Conservation (phyloP, 2,329 filamentous ascomycete genomes). For the Colletotrichum coccodes region DNA sequence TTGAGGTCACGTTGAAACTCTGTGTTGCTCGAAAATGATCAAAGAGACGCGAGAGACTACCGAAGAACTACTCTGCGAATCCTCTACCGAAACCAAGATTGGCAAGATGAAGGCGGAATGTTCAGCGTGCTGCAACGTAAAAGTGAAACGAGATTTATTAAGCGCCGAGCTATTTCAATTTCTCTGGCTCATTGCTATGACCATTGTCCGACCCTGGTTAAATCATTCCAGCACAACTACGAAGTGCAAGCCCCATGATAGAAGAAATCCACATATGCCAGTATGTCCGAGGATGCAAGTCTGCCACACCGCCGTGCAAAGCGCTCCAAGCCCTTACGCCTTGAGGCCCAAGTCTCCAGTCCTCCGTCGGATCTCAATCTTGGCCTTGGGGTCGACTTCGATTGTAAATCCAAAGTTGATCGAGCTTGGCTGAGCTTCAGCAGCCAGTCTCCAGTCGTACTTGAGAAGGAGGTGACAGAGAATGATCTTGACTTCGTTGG, state of each 20-base stretch:
- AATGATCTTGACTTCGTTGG: constrained; percentile 48
- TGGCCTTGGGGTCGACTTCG: constrained; percentile 28
- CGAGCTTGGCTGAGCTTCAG: constrained; percentile 6
- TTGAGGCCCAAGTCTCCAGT: constrained; percentile 18
- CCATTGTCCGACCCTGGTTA: constrained; percentile 15
- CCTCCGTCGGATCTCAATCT: constrained; percentile 27
- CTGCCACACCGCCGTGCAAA: neutral
- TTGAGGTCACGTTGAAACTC: neutral
- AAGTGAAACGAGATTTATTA: neutral
- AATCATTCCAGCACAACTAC: neutral
- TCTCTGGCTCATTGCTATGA: constrained; percentile 23
- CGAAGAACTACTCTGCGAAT: too few species aligned
- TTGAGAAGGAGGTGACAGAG: constrained; percentile 43
- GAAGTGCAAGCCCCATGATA: neutral
- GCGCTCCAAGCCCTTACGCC: neutral
- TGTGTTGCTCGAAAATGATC: too few species aligned
- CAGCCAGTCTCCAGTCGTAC: constrained; percentile 40
- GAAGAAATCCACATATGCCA: neutral
- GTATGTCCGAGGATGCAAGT: neutral
- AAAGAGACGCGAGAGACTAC: too few species aligned
- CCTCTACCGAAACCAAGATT: too few species aligned
- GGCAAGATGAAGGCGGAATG: too few species aligned
- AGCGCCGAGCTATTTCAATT: constrained; percentile 21
- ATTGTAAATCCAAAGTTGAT: constrained; percentile 21
- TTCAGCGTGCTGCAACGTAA: fast-evolving